These are phyloP conservation scores for Leptosphaerulina australis DNA, from an alignment of 2,329 filamentous ascomycete genomes.

Conservation along the genomic window DNA sequence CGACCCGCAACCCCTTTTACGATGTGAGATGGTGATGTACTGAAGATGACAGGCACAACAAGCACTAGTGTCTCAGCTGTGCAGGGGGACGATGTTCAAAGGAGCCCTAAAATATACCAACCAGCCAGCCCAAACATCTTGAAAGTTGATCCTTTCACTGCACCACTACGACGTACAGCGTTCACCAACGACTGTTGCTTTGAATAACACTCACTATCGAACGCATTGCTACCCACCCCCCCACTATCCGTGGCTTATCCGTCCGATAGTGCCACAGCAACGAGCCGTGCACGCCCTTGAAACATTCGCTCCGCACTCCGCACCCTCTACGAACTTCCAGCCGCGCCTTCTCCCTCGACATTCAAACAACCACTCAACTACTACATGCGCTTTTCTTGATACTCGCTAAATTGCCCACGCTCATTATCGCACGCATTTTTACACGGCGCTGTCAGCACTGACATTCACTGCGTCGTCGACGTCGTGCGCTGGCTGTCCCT, in stretches of 20 bases:
- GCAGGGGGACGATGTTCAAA: constrained; percentile 13
- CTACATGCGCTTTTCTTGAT: constrained; percentile 14
- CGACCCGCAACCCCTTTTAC: constrained; percentile 13
- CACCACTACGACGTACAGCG: constrained; percentile 2
- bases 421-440: constrained; percentile 9
- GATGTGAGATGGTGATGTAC: constrained; percentile 14
- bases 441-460: background rate
- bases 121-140: constrained; percentile 8
- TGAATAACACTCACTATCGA: background rate
- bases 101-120: constrained; percentile 7
- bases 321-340: constrained; percentile 8
- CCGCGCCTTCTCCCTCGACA: constrained; percentile 9
- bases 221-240: constrained; percentile 4
- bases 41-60: constrained; percentile 13
- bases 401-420: constrained; percentile 4
- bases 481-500: constrained; percentile 28
- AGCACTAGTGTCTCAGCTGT: constrained; percentile 17
- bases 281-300: constrained; percentile 18
- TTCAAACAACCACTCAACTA: constrained; percentile 1
- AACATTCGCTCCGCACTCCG: constrained; percentile 13
- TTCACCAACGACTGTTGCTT: constrained; percentile 4
- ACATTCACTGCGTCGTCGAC: background rate
- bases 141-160: constrained; percentile 7
- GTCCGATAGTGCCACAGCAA: constrained; percentile 5
- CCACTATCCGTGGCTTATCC: constrained; percentile 11